Conservation (phyloP, 2,329 filamentous ascomycete genomes). For the Clonostachys chloroleuca region DNA sequence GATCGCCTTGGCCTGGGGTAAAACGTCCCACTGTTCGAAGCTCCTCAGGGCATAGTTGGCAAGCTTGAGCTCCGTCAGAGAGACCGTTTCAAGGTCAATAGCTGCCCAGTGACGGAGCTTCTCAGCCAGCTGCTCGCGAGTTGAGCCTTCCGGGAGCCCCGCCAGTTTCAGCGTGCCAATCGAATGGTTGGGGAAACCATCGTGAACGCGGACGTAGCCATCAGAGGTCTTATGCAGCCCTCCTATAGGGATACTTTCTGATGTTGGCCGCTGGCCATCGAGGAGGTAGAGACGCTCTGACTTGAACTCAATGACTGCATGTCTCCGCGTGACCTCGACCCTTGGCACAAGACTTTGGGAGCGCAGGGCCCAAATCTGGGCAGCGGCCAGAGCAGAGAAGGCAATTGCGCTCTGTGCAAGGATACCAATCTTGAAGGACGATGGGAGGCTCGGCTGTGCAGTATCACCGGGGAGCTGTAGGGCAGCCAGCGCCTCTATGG, state of each 20-base stretch:
- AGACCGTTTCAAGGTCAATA: conserved; percentile 42
- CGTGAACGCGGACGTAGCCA: conserved; percentile 50
- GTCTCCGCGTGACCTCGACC: conserved; percentile 35
- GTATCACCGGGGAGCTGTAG: conserved; percentile 8
- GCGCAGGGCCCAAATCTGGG: conserved; percentile 33
- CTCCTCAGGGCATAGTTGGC: conserved; percentile 45
- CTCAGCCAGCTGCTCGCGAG: conserved; percentile 28
- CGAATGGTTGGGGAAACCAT: conserved; percentile 46
- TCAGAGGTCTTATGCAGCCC: conserved; percentile 46
- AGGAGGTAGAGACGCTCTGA: conserved; percentile 45
- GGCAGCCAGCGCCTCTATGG: conserved; percentile 1
- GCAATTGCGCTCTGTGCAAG: conserved; percentile 48
- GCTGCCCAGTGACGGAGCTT: conserved; percentile 32
- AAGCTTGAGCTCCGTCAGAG: conserved; percentile 23
- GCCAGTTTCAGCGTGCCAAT: conserved; percentile 36
- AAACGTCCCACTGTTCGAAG: conserved; percentile 43
- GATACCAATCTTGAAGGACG: conserved; percentile 49
- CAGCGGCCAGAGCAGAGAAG: conserved; percentile 42
- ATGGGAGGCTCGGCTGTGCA: conserved; percentile 26
- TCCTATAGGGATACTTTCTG: conserved; percentile 36
- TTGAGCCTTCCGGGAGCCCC: conserved; percentile 22
- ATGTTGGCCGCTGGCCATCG: conserved; percentile 21
- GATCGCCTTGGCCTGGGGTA: conserved; percentile 38
- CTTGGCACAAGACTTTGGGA: conserved; percentile 17
- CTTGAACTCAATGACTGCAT: conserved; percentile 47